phyloP scores from a whole-genome alignment of 352 stramenopile genomes.

The Globisporangium paddicum region DNA sequence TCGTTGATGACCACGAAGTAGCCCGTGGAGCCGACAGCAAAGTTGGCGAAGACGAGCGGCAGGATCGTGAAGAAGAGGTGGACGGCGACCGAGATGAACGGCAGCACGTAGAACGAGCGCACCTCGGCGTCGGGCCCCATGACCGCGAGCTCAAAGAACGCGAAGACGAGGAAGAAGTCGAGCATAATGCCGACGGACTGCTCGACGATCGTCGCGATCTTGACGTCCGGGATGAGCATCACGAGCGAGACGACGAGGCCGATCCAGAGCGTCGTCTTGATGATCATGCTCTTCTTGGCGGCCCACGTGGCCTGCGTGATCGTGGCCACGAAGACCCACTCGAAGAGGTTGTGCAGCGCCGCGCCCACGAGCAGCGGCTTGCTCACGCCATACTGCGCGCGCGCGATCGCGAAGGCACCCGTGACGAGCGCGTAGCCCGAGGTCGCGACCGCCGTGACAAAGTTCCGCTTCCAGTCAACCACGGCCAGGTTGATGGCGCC shows the following conservation, averaged over 20 bases:
- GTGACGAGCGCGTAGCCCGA: conserved; percentile 12
- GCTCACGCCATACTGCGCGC: conserved; percentile 9
- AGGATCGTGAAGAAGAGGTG: conserved; percentile 14
- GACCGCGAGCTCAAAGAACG: conserved; percentile 12
- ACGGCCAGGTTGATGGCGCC: background rate
- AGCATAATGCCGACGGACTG: conserved; percentile 15
- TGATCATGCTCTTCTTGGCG: conserved; percentile 6
- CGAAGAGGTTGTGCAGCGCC: conserved; percentile 14
- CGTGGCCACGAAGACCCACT: conserved; percentile 13
- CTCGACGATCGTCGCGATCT: conserved; percentile 10
- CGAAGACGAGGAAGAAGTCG: conserved; percentile 13
- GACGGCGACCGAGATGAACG: conserved; percentile 8
- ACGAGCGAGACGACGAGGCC: conserved; percentile 2
- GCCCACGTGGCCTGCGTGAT: conserved; percentile 5
- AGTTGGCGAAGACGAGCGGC: conserved; percentile 15
- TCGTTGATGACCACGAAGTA: conserved; percentile 13
- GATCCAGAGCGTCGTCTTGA: conserved; percentile 9
- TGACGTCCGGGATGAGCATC: conserved; percentile 8
- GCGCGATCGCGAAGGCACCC: conserved; percentile 7
- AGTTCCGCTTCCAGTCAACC: conserved; percentile 8
- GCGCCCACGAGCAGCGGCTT: conserved; percentile 12
- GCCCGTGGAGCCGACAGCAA: conserved; percentile 6
- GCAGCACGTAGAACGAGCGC: conserved; percentile 9
- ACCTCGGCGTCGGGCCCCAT: conserved; percentile 5
- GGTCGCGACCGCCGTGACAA: background rate